Conservation (phyloP, 768 basidiomycete species). For the Tubosaeta sp. region DNA sequence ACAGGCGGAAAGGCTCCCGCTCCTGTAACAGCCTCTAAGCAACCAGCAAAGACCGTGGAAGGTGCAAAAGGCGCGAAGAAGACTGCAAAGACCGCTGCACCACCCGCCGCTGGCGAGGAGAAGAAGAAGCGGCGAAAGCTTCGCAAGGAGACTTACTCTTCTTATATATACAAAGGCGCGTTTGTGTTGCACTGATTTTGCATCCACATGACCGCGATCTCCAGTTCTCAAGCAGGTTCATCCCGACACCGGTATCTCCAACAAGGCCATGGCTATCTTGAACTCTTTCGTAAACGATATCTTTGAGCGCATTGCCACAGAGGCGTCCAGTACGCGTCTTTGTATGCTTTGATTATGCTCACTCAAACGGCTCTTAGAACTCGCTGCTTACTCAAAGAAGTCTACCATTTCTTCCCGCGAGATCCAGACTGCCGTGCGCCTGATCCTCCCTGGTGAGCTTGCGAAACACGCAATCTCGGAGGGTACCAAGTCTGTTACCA, state of each 20-base stretch:
- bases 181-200: background rate
- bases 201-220: conserved; percentile 1
- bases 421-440: conserved; percentile 94
- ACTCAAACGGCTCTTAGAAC: conserved; percentile 48
- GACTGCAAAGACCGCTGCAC: conserved; percentile 51
- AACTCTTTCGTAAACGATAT: conserved; percentile 97
- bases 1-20: conserved; percentile 66
- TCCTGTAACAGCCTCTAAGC: conserved; percentile 53
- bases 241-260: conserved; percentile 98
- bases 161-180: conserved; percentile 88
- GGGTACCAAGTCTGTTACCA: conserved; percentile 91
- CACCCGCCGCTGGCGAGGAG: conserved; percentile 57
- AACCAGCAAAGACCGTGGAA: conserved; percentile 51
- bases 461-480: conserved; percentile 75
- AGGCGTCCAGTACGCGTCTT: conserved; percentile 69
- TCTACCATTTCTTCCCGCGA: conserved; percentile 98
- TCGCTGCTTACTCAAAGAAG: conserved; percentile 97
- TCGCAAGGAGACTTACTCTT: conserved; percentile 90
- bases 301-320: conserved; percentile 88
- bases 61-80: conserved; percentile 79
- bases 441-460: conserved; percentile 94
- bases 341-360: background rate
- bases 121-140: conserved; percentile 88
- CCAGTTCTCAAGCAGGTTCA: conserved; percentile 94
- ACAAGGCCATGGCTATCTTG: conserved; percentile 97